Evolutionary conservation across 2,329 filamentous ascomycete species (phyloP), one percentile per base, ranked within the genome.

Genomic region (Colletotrichum sp.): DNA sequence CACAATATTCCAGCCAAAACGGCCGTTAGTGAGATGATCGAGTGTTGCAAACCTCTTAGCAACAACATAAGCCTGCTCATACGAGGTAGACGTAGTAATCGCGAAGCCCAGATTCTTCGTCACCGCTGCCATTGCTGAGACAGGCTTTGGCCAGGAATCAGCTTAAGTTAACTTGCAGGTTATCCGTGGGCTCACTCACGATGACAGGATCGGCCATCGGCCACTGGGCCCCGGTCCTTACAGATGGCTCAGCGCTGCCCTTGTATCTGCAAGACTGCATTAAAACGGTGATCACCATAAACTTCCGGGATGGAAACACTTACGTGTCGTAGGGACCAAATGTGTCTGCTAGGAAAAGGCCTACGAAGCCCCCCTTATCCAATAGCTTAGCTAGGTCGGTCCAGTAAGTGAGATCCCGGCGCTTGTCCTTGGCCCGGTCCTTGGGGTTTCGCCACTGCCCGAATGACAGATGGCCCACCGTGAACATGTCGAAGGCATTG

Each of bases 1-100:
- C 1, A 94, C 92, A 24, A 94, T 92, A 75, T 94, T 94, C 92
- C 92, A 93, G 0, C 90, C 92, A 49, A 93, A 87, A 0, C 92
- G 85, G 0, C 92, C 92, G 3, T 88, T 85, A 0, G 92, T 93
- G 55, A 93, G 84, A 80, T 93, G 91, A 71, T 93, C 92, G 1
- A 93, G 82, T 0, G 90, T 92, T 0, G 90, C 92, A 73, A 93
- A 92, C 0, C 91, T 85, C 80, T 92, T 92, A 0, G 91, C 92
- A 2, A 93, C 83, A 2, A 92, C 82, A 76, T 92, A 93, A 0
- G 92, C 91, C 0, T 90, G 89, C 77, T 93, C 91, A 75, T 92
- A 93, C 0, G 90, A 90, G 4, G 91, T 93, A 0, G 90, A 92
- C 0, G 90, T 90, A 0, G 92, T 93, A 75, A 93, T 91, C 2